These are phyloP conservation scores for Podila clonocystis DNA, from an alignment of 192 early-diverging fungal species.

Conservation along the genomic window DNA sequence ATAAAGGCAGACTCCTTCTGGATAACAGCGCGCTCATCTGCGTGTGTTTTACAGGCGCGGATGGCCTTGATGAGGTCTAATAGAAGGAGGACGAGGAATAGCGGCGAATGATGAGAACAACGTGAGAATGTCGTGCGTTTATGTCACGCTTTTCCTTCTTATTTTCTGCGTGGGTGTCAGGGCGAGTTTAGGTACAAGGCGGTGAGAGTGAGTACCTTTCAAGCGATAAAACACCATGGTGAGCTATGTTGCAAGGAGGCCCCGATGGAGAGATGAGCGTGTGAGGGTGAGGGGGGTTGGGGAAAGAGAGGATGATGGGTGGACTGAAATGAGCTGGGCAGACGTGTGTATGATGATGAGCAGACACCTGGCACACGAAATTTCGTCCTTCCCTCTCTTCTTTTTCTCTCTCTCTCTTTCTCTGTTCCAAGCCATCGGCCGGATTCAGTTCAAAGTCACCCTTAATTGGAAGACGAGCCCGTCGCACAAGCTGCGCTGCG, in stretches of 20 bases:
- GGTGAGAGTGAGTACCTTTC: slow-evolving; percentile 25
- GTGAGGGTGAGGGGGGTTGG: background rate
- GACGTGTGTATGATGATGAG: no score
- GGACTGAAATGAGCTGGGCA: no score
- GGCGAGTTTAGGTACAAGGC: background rate
- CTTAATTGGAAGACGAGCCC: no score
- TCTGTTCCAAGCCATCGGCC: no score
- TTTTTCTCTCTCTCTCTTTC: background rate
- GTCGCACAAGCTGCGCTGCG: no score
- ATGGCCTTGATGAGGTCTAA: slow-evolving; percentile 97
- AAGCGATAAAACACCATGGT: slow-evolving; percentile 52
- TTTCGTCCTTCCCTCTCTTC: background rate
- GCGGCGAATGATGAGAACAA: background rate
- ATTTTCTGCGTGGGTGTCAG: background rate
- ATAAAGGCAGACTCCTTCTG: slow-evolving; percentile 95
- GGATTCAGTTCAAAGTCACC: no score
- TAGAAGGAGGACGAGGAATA: background rate
- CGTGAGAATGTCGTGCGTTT: background rate
- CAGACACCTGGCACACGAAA: no score
- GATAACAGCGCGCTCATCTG: slow-evolving; percentile 98
- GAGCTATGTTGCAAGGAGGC: background rate
- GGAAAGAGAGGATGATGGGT: background rate
- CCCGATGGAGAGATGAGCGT: slow-evolving; percentile 9
- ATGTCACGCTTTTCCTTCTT: background rate
- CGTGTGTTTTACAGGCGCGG: slow-evolving; percentile 96